Percentiles rank a stretch among this genome's conserved stretches.
These are phyloP conservation scores for Zea luxurians DNA, from an alignment of 176 grass and related monocot genomes.

Conservation along the genomic window DNA sequence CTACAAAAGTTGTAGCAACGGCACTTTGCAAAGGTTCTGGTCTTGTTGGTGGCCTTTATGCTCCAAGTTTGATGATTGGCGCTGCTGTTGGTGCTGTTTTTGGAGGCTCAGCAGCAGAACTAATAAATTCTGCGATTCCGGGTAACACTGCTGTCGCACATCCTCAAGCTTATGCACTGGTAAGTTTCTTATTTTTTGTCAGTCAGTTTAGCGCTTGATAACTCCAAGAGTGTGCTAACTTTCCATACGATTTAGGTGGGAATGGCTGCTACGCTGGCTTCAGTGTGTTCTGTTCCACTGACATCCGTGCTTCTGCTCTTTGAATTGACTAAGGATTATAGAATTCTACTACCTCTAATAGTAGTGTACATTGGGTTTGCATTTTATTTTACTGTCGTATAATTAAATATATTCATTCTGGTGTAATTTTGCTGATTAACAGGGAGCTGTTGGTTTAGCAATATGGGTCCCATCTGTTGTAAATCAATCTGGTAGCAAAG, in stretches of 20 bases:
- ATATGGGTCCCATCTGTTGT: constrained; percentile 98
- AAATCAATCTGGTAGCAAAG: constrained; percentile 59
- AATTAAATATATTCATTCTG: not conserved
- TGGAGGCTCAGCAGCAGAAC: constrained; percentile 84
- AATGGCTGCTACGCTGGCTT: constrained; percentile 96
- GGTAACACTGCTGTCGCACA: constrained; percentile 96
- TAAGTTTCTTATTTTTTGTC: constrained; percentile 48
- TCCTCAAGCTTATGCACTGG: constrained; percentile 93
- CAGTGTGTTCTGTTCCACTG: constrained; percentile 88
- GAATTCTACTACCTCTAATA: constrained; percentile 95
- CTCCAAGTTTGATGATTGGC: constrained; percentile 98
- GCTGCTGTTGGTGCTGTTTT: constrained; percentile 97
- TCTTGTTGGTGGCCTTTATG: constrained; percentile 97
- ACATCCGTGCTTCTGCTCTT: constrained; percentile 96
- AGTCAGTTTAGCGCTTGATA: constrained; percentile 19
- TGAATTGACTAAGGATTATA: constrained; percentile 98
- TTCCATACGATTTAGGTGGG: constrained; percentile 66
- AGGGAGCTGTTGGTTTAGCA: constrained; percentile 97
- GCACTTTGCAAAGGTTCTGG: constrained; percentile 99
- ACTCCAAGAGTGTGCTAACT: constrained; percentile 1
- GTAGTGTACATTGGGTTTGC: constrained; percentile 41
- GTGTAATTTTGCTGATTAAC: constrained; percentile 35
- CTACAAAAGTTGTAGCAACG: constrained; percentile 92
- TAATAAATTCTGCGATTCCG: constrained; percentile 89
- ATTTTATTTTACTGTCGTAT: constrained; percentile 31